These are phyloP conservation scores for Porphyra umbilicalis DNA, from an alignment of 31 red algal species.

Conservation along the genomic window DNA sequence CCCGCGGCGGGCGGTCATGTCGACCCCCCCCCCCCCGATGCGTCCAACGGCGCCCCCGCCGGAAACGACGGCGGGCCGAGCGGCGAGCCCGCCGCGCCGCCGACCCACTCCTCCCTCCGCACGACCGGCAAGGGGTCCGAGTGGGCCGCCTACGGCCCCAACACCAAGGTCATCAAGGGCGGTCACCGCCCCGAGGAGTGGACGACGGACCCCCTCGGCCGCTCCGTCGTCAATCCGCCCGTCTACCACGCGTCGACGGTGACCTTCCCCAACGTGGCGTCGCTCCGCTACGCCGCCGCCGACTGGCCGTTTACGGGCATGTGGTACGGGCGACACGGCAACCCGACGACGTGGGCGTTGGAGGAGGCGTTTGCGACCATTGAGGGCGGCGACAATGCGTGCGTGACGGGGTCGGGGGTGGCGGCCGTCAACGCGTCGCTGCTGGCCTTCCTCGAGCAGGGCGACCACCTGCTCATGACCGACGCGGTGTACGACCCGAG, in stretches of 20 bases:
- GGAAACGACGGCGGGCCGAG: too few relatives aligned
- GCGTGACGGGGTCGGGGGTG: conserved; percentile 74
- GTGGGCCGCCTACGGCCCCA: conserved; percentile 17
- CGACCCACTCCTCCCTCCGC: conserved; percentile 42
- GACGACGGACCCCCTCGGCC: conserved; percentile 72
- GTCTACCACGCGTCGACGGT: conserved; percentile 92
- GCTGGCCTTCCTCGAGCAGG: conserved; percentile 72
- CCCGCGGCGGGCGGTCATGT: background rate
- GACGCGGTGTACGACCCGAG: conserved; percentile 95
- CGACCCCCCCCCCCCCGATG: background rate
- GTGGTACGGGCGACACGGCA: conserved; percentile 94
- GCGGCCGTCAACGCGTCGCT: conserved; percentile 88
- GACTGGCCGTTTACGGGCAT: conserved; percentile 93
- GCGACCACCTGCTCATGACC: conserved; percentile 85
- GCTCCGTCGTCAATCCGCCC: conserved; percentile 87
- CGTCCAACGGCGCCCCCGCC: background rate
- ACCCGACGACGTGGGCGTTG: conserved; percentile 86
- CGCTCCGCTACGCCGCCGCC: conserved; percentile 51
- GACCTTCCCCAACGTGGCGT: conserved; percentile 53
- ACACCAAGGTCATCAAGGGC: conserved; percentile 62
- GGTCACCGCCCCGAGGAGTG: conserved; percentile 74
- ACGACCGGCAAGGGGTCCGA: conserved; percentile 20
- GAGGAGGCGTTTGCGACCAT: conserved; percentile 88
- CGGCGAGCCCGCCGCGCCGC: background rate
- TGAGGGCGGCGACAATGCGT: conserved; percentile 88